Conservation (phyloP, 805 yeast genomes). For the Cyberlindnera mycetangii region DNA sequence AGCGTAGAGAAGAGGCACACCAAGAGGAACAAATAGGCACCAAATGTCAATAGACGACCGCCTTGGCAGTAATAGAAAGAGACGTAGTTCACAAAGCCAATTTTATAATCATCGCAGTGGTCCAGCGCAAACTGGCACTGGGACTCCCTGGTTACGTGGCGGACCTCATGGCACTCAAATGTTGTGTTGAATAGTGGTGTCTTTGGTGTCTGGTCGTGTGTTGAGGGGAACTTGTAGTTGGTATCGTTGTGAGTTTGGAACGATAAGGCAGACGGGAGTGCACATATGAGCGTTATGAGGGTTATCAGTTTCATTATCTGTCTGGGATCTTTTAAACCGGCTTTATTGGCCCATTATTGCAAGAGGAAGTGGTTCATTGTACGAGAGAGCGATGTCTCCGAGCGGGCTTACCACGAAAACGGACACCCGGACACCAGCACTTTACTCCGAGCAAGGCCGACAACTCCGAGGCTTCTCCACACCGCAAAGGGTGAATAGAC, state of each 20-base stretch:
- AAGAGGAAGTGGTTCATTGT: too few relatives aligned
- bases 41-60: conserved; percentile 1
- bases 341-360: background rate
- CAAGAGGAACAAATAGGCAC: conserved; percentile 13
- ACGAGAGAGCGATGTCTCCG: conserved; percentile 2
- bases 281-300: background rate
- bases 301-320: background rate
- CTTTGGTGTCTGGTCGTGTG: conserved; percentile 2
- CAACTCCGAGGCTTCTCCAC: too few relatives aligned
- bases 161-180: conserved; percentile 21
- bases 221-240: conserved; percentile 6
- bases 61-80: conserved; percentile 22
- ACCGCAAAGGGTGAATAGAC: too few relatives aligned
- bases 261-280: background rate
- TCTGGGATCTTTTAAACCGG: background rate
- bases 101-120: conserved; percentile 25
- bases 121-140: conserved; percentile 23
- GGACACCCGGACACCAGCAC: conserved; percentile 4
- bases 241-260: background rate
- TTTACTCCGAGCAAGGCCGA: background rate
- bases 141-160: conserved; percentile 10
- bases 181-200: conserved; percentile 5
- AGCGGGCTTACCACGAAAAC: background rate
- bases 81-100: conserved; percentile 27
- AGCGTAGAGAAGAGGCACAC: conserved; percentile 56